Evolutionary conservation across 2,329 filamentous ascomycete genomes (phyloP).

Genomic region (Venturia nashicola): DNA sequence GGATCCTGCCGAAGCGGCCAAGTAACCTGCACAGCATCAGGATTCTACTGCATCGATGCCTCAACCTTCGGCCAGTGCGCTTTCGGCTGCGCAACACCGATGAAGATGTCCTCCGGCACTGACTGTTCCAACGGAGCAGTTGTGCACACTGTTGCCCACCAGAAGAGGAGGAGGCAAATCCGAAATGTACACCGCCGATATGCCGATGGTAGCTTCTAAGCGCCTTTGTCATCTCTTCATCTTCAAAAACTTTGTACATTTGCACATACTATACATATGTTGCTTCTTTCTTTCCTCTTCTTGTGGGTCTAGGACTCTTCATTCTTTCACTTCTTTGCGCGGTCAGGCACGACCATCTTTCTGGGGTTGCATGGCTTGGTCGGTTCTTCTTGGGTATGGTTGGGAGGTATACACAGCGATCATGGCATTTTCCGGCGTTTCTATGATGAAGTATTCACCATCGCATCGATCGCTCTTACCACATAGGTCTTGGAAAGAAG

Average conservation of each 20-base stretch:
- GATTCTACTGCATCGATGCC: conserved; percentile 12
- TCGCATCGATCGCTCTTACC: neutral
- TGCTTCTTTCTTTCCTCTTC: neutral
- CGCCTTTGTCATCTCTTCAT: neutral
- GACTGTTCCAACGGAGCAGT: conserved; percentile 10
- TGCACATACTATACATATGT: neutral
- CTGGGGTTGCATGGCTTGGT: neutral
- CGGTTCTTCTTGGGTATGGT: neutral
- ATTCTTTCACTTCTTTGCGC: neutral
- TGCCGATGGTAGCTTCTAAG: neutral
- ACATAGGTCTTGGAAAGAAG: neutral
- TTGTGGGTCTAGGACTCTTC: neutral
- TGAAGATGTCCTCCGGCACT: conserved; percentile 9
- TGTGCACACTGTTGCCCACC: neutral
- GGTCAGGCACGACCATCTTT: neutral
- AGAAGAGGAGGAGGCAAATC: neutral
- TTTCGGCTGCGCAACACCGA: conserved; percentile 10
- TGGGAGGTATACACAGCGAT: neutral
- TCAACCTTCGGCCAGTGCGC: conserved; percentile 9
- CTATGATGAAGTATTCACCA: neutral
- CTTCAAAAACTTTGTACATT: neutral
- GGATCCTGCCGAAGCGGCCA: conserved; percentile 6
- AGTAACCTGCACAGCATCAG: conserved; percentile 7
- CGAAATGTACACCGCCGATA: conserved; percentile 1
- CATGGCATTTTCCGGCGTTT: neutral